Evolutionary conservation across 305 asterid species (phyloP).

Genomic region (Rubia tinctorum): DNA sequence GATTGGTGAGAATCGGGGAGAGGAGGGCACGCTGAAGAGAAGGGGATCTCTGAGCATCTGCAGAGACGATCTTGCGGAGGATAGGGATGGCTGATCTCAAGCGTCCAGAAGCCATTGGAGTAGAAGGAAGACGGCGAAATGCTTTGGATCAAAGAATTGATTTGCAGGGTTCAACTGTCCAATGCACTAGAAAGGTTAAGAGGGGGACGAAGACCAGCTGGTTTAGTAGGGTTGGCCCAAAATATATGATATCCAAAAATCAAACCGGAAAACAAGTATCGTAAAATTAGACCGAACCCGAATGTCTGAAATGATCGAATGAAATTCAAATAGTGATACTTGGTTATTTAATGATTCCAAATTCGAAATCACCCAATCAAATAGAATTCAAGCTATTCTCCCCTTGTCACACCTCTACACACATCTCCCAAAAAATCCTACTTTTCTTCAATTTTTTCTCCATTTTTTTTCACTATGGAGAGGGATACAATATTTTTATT

Average conservation of each 20-base stretch:
- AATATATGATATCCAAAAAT: background rate
- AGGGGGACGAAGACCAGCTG: background rate
- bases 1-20: conserved; percentile 32
- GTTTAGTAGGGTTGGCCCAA: background rate
- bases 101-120: conserved; percentile 62
- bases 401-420: too few relatives aligned
- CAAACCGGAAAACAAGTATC: background rate
- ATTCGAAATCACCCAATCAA: too few relatives aligned
- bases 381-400: too few relatives aligned
- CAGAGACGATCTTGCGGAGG: conserved; percentile 37
- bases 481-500: too few relatives aligned
- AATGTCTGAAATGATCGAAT: too few relatives aligned
- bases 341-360: too few relatives aligned
- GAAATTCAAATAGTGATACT: too few relatives aligned
- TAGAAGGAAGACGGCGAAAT: background rate
- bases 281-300: background rate
- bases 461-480: too few relatives aligned
- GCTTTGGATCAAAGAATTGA: background rate
- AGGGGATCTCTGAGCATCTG: conserved; percentile 46
- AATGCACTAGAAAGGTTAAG: background rate
- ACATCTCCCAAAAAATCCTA: too few relatives aligned
- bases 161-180: background rate
- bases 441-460: too few relatives aligned
- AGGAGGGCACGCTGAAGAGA: conserved; percentile 29
- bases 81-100: conserved; percentile 61